These are phyloP conservation scores for Lagenidium giganteum DNA, from an alignment of 352 stramenopile species.

Conservation along the genomic window DNA sequence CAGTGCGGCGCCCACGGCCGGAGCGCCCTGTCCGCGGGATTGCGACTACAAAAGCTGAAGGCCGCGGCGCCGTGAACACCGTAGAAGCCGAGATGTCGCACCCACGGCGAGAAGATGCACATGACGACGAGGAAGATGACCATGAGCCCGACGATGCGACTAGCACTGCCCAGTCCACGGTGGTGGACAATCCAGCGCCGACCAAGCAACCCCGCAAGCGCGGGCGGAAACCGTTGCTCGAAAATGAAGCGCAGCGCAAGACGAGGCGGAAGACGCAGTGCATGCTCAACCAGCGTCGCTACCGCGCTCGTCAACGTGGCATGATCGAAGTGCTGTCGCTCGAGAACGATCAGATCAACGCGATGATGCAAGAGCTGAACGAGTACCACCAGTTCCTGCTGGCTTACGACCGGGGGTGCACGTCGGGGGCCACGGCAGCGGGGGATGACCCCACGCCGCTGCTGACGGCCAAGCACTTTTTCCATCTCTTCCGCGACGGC, in stretches of 20 bases:
- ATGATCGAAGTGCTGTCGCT: constrained; percentile 58
- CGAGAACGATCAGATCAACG: constrained; percentile 45
- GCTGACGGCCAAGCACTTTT: constrained; percentile 47
- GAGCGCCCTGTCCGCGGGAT: too few species aligned
- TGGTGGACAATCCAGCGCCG: too few species aligned
- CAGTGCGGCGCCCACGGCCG: too few species aligned
- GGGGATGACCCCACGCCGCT: constrained; percentile 16
- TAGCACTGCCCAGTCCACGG: too few species aligned
- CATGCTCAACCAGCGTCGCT: constrained; percentile 69
- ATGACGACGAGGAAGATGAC: too few species aligned
- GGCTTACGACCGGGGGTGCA: constrained; percentile 9
- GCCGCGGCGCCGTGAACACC: too few species aligned
- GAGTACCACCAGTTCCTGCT: constrained; percentile 48
- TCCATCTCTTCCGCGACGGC: constrained; percentile 39
- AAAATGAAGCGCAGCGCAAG: constrained; percentile 61
- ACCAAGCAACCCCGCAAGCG: too few species aligned
- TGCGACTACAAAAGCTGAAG: too few species aligned
- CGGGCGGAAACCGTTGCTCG: constrained; percentile 42
- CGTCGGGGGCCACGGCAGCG: background rate
- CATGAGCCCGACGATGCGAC: too few species aligned
- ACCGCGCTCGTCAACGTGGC: constrained; percentile 53
- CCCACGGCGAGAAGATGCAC: too few species aligned
- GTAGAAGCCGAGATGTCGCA: too few species aligned
- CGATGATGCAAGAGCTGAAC: constrained; percentile 35
- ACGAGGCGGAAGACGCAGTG: constrained; percentile 63